Evolutionary conservation across 2,329 filamentous ascomycete species (phyloP), one percentile per base, ranked within the genome.

Genomic region (Exophiala mesophila): DNA sequence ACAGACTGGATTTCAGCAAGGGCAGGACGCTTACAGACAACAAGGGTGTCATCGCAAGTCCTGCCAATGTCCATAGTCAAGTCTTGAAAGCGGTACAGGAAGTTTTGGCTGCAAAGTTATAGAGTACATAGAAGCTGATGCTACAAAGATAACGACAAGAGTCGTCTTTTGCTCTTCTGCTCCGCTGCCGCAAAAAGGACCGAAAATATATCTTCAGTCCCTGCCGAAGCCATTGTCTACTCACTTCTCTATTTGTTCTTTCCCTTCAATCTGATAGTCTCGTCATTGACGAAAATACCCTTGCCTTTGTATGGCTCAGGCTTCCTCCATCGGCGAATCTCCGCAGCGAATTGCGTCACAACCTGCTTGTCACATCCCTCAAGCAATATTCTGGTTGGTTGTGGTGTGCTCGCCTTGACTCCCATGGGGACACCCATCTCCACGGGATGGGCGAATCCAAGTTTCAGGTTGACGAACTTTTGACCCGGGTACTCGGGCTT

Each of bases 281-380:
- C 88, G 52, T 89, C 88, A 61, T 97, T 94, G 58, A 98, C 83
- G 64, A 97, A 98, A 57, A 98, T 94, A 57, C 92, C 92, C 80
- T 98, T 97, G 55, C 92, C 92, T 79, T 98, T 98, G 69, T 98
- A 98, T 53, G 92, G 92, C 70, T 98, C 92, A 20, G 92, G 92
- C 53, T 77, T 78, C 62, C 92, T 82, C 90, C 90, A 97, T 66
- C 73, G 77, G 57, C 88, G 76, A 55, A 98, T 94, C 56, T 82
- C 73, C 1, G 92, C 92, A 13, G 92, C 92, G 65, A 97, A 96
- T 45, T 85, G 82, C 76, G 88, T 92, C 51, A 98, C 80, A 36
- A 82, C 76, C 66, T 94, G 83, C 62, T 88, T 88, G 63, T 97
- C 80, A 39, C 83, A 76, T 6, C 92, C 88, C 70, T 98, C 88